Conservation (phyloP, 768 basidiomycete species). For the Termitomyces sp. region DNA sequence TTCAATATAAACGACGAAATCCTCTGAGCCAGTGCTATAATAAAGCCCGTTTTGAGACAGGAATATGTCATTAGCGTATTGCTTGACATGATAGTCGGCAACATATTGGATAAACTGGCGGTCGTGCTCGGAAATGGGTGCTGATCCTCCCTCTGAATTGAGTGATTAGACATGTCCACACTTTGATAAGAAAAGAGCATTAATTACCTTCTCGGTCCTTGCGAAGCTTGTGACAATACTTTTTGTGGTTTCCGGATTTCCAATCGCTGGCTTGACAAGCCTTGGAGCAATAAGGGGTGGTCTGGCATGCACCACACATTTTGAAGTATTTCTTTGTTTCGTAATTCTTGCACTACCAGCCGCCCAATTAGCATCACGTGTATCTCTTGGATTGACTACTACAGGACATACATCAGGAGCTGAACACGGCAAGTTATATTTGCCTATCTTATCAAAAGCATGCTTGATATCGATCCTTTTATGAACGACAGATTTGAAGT, state of each 20-base stretch:
- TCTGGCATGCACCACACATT: conserved; percentile 4
- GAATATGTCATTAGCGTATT: background rate
- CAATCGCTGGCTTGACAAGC: conserved; percentile 6
- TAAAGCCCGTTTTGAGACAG: background rate
- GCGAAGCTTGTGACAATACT: background rate
- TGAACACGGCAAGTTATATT: conserved; percentile 3
- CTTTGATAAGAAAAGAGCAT: background rate
- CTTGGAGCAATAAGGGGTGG: conserved; percentile 6
- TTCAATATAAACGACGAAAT: conserved; percentile 5
- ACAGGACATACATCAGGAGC: background rate
- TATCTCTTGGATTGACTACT: background rate
- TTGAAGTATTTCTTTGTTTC: conserved; percentile 6
- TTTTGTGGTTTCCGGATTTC: conserved; percentile 1
- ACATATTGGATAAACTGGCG: conserved; percentile 2
- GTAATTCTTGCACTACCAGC: background rate
- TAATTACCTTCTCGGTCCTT: background rate
- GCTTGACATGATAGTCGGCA: background rate
- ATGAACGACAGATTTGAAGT: background rate
- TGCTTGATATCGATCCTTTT: background rate
- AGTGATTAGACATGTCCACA: background rate
- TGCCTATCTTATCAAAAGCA: conserved; percentile 6
- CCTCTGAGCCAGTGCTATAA: background rate
- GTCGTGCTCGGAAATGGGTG: conserved; percentile 6
- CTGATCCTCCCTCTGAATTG: background rate
- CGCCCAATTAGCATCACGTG: background rate